Conservation (phyloP, 192 early-diverging fungal genomes). For the Podila clonocystis region DNA sequence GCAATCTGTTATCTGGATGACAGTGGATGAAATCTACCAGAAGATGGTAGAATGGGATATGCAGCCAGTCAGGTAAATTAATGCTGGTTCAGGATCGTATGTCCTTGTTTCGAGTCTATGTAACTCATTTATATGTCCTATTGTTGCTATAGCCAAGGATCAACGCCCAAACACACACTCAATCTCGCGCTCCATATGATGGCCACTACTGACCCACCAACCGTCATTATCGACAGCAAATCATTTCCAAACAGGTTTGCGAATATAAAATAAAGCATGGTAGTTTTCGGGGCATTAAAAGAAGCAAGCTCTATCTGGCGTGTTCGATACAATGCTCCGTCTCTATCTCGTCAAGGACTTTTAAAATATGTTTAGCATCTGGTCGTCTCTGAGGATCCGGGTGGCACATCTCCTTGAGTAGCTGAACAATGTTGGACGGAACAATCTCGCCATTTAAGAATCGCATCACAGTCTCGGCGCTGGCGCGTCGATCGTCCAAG, state of each 20-base stretch:
- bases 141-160: conserved; percentile 26
- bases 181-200: conserved; percentile 49
- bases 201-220: conserved; percentile 41
- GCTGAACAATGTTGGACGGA: conserved; percentile 11
- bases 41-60: conserved; percentile 45
- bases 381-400: conserved; percentile 29
- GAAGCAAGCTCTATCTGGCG: too few relatives aligned
- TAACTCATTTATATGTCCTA: neutral
- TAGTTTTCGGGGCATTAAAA: neutral
- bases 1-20: conserved; percentile 28
- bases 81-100: neutral
- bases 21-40: conserved; percentile 47
- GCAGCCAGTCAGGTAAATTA: conserved; percentile 34
- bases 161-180: conserved; percentile 43
- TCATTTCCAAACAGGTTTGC: conserved; percentile 36
- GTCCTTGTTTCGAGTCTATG: too few relatives aligned
- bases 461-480: conserved; percentile 41
- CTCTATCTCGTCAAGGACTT: conserved; percentile 20
- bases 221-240: conserved; percentile 32
- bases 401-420: conserved; percentile 48
- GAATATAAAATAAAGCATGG: neutral
- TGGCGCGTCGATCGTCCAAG: conserved; percentile 32
- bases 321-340: neutral
- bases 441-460: conserved; percentile 50
- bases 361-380: conserved; percentile 15